Percentiles rank a stretch among this genome's conserved stretches.
Evolutionary conservation across 345 rosid species (phyloP).

Genomic region (Aquilaria malaccensis): DNA sequence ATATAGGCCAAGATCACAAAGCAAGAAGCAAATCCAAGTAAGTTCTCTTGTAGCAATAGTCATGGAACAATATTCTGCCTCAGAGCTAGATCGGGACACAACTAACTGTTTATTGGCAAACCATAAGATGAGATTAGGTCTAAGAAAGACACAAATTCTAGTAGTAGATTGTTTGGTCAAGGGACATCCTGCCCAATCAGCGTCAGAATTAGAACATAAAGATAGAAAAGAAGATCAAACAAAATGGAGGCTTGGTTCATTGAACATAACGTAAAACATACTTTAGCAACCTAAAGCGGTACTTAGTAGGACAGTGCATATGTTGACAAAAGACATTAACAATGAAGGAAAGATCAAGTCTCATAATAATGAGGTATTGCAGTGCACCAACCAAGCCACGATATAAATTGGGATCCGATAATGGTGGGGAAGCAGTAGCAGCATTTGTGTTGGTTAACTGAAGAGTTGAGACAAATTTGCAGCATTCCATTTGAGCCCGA

Average conservation of each 20-base stretch:
- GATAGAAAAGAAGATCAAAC: no score
- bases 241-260: no score
- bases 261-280: neutral
- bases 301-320: neutral
- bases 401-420: neutral
- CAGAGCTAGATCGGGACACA: neutral
- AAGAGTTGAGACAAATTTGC: no score
- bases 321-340: neutral
- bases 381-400: neutral
- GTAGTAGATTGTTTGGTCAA: neutral
- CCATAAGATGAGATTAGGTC: neutral
- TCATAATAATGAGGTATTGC: no score
- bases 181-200: neutral
- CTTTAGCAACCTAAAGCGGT: neutral
- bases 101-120: neutral
- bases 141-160: neutral
- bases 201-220: neutral
- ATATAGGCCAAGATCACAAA: neutral
- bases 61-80: neutral
- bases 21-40: neutral
- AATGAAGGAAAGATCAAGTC: neutral
- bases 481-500: no score
- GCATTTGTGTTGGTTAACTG: no score
- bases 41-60: neutral
- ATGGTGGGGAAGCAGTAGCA: no score